Conservation (phyloP, 2,329 filamentous ascomycete species). For the Periglandula ipomoeae region DNA sequence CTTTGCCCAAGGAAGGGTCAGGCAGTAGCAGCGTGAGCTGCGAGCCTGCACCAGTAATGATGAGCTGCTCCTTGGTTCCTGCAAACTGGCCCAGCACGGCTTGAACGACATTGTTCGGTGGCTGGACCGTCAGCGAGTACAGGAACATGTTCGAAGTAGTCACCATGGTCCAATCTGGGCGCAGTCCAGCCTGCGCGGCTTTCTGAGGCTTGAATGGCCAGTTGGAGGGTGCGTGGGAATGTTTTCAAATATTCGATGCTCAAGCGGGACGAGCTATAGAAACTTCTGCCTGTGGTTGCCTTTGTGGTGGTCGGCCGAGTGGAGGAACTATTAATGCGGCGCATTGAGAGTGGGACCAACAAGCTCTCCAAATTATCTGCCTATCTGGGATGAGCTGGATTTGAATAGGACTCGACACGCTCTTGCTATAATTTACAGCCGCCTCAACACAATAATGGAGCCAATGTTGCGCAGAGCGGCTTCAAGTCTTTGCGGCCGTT, state of each 20-base stretch:
- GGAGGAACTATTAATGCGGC: constrained; percentile 30
- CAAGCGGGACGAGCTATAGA: constrained; percentile 17
- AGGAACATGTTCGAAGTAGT: constrained; percentile 98
- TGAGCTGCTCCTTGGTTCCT: constrained; percentile 95
- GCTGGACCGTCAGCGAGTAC: constrained; percentile 93
- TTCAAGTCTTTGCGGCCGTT: constrained; percentile 30
- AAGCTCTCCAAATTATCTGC: constrained; percentile 16
- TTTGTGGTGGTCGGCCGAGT: constrained; percentile 12
- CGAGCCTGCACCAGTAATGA: constrained; percentile 86
- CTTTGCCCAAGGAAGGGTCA: constrained; percentile 75
- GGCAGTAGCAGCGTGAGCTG: constrained; percentile 81
- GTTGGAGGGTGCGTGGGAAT: constrained; percentile 11
- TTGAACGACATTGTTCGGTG: constrained; percentile 79
- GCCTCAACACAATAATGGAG: constrained; percentile 24
- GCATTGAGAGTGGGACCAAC: constrained; percentile 16
- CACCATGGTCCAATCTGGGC: constrained; percentile 62
- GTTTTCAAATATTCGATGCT: constrained; percentile 10
- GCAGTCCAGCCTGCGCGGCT: constrained; percentile 43
- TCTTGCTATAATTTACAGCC: neutral
- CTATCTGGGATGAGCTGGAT: neutral
- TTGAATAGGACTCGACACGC: neutral
- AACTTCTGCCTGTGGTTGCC: constrained; percentile 18
- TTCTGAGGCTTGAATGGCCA: constrained; percentile 19
- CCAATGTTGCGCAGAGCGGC: constrained; percentile 30
- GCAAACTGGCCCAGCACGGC: constrained; percentile 92